A percentile compares a stretch with the other conserved stretches of the same genome.
Conservation (phyloP, 2,329 filamentous ascomycete genomes). For the Trichoderma breve region DNA sequence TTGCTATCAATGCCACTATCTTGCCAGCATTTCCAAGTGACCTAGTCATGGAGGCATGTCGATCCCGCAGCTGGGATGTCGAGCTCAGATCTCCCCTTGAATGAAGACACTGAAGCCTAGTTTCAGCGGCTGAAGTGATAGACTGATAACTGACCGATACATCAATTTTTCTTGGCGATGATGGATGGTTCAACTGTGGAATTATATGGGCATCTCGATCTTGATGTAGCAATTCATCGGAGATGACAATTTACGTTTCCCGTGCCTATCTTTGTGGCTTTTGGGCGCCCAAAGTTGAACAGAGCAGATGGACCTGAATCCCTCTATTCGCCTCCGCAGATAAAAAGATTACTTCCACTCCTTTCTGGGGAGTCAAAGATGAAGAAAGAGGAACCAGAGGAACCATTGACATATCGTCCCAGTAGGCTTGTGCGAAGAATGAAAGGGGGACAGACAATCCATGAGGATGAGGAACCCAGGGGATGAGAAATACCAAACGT, state of each 20-base stretch:
- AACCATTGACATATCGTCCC: not conserved
- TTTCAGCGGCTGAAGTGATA: too few relatives aligned
- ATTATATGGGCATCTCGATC: not conserved
- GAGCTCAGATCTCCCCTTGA: not conserved
- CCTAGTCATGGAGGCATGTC: not conserved
- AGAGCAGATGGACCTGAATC: not conserved
- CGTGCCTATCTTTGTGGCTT: not conserved
- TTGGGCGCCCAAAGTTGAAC: not conserved
- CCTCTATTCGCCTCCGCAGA: not conserved
- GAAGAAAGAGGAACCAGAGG: not conserved
- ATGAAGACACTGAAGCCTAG: not conserved
- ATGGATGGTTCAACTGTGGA: not conserved
- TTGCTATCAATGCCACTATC: not conserved
- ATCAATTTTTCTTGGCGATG: not conserved
- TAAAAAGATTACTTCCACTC: not conserved
- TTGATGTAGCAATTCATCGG: not conserved
- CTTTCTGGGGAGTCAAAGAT: not conserved
- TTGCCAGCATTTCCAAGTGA: not conserved
- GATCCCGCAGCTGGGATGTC: not conserved
- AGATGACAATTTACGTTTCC: not conserved
- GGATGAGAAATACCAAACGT: not conserved
- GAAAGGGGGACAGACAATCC: not conserved
- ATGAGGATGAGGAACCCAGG: not conserved
- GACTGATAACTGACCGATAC: not conserved
- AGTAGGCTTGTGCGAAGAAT: not conserved